Conservation (phyloP, 176 grass and related monocot genomes). For the Lolium rigidum region DNA sequence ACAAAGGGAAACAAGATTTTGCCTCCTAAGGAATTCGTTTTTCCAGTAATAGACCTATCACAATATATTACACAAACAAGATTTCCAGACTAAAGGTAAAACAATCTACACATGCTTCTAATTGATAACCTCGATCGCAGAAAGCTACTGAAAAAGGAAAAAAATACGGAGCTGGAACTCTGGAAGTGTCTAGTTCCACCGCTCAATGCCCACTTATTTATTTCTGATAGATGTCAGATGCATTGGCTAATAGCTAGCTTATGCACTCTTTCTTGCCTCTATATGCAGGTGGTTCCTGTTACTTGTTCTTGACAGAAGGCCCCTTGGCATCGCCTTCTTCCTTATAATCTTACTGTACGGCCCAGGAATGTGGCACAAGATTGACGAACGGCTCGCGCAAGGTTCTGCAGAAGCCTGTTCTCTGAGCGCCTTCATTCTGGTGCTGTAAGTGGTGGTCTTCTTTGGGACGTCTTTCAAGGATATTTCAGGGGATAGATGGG, state of each 20-base stretch:
- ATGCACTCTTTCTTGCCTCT: constrained; percentile 9
- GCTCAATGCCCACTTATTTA: background rate
- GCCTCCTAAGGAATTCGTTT: background rate
- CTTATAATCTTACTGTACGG: constrained; percentile 51
- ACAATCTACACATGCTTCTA: background rate
- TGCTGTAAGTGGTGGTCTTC: constrained; percentile 44
- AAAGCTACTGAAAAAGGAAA: constrained; percentile 11
- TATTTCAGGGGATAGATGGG: constrained; percentile 42
- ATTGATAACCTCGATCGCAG: background rate
- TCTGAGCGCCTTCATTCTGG: constrained; percentile 54
- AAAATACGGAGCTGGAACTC: background rate
- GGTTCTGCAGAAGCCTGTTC: constrained; percentile 36
- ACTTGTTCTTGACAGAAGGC: too few species aligned
- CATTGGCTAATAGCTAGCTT: constrained; percentile 4
- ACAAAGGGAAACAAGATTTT: background rate
- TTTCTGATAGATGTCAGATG: constrained; percentile 11
- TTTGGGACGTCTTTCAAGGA: constrained; percentile 53
- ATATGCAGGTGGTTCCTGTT: too few species aligned
- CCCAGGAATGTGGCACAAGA: background rate
- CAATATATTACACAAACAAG: background rate
- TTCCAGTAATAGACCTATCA: background rate
- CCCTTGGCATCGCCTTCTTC: constrained; percentile 49
- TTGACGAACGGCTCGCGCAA: constrained; percentile 36
- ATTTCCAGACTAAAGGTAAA: background rate
- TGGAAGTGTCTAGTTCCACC: background rate